A percentile compares a stretch with the other conserved stretches of the same genome.
These are phyloP conservation scores for Hortiboletus campestris DNA, from an alignment of 768 basidiomycete species.

Conservation along the genomic window DNA sequence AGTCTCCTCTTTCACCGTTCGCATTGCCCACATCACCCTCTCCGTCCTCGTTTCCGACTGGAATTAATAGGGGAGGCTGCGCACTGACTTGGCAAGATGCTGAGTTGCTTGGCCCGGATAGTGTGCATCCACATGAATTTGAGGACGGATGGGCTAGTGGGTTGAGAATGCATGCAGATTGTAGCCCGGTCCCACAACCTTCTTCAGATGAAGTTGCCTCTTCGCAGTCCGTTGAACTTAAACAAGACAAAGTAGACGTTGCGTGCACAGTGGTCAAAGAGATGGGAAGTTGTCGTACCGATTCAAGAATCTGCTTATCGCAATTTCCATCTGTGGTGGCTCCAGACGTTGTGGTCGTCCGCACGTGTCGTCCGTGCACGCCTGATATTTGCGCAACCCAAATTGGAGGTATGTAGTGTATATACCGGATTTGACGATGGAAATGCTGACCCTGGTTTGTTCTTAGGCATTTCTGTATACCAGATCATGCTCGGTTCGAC, in stretches of 20 bases:
- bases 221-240: background rate
- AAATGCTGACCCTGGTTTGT: slow-evolving; percentile 8
- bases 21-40: slow-evolving; percentile 5
- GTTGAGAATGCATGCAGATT: slow-evolving; percentile 11
- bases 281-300: slow-evolving; percentile 1
- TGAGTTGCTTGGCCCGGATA: slow-evolving; percentile 46
- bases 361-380: slow-evolving; percentile 60
- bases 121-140: slow-evolving; percentile 41
- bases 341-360: slow-evolving; percentile 49
- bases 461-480: slow-evolving; percentile 69
- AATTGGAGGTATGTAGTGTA: slow-evolving; percentile 56
- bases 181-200: slow-evolving; percentile 7
- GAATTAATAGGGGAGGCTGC: slow-evolving; percentile 14
- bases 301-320: background rate
- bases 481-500: slow-evolving; percentile 59
- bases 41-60: slow-evolving; percentile 9
- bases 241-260: slow-evolving; percentile 2
- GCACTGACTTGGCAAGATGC: slow-evolving; percentile 42
- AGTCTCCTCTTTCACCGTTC: slow-evolving; percentile 15
- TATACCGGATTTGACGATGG: background rate
- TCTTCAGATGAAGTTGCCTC: background rate
- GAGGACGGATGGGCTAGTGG: slow-evolving; percentile 36
- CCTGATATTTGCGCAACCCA: slow-evolving; percentile 66
- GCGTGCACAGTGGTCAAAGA: slow-evolving; percentile 6
- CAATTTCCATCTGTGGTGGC: slow-evolving; percentile 3